These are phyloP conservation scores for Colletotrichum destructivum DNA, from an alignment of 2,329 filamentous ascomycete species.

Conservation along the genomic window DNA sequence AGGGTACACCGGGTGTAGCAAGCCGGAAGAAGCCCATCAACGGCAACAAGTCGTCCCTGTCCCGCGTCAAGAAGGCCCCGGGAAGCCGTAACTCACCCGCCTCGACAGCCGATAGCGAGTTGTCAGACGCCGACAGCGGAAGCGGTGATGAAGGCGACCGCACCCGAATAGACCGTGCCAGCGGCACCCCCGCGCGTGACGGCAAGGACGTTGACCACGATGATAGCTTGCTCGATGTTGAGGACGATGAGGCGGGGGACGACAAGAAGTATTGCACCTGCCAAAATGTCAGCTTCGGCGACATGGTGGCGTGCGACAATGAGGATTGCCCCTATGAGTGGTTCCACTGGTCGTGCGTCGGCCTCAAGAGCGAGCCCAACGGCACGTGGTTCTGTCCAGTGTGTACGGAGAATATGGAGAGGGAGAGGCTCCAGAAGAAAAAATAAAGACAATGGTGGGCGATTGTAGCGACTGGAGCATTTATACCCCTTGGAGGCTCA, in stretches of 20 bases:
- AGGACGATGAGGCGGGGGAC: slow-evolving; percentile 80
- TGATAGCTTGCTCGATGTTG: slow-evolving; percentile 68
- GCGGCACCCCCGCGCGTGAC: slow-evolving; percentile 49
- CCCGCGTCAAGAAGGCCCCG: slow-evolving; percentile 71
- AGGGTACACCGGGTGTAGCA: slow-evolving; percentile 61
- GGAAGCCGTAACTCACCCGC: slow-evolving; percentile 73
- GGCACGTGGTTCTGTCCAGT: slow-evolving; percentile 79
- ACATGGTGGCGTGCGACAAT: slow-evolving; percentile 93
- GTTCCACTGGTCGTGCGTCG: slow-evolving; percentile 87
- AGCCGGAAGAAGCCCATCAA: slow-evolving; percentile 63
- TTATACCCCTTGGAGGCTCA: slow-evolving; percentile 34
- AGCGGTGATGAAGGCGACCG: slow-evolving; percentile 67
- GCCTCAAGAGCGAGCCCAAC: slow-evolving; percentile 77
- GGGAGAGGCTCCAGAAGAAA: slow-evolving; percentile 50
- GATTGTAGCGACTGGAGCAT: slow-evolving; percentile 4
- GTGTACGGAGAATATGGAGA: slow-evolving; percentile 69
- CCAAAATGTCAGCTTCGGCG: slow-evolving; percentile 86
- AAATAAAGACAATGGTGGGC: slow-evolving; percentile 8
- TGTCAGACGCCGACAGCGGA: slow-evolving; percentile 74
- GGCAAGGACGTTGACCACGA: slow-evolving; percentile 62
- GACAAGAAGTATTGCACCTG: slow-evolving; percentile 89
- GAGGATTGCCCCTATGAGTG: slow-evolving; percentile 85
- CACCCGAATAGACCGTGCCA: slow-evolving; percentile 41
- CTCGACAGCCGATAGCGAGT: slow-evolving; percentile 75
- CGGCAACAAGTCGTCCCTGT: slow-evolving; percentile 72